Percentiles rank a stretch among this genome's conserved stretches.
Conservation (phyloP, 345 rosid species). For the Aegle marmelos region DNA sequence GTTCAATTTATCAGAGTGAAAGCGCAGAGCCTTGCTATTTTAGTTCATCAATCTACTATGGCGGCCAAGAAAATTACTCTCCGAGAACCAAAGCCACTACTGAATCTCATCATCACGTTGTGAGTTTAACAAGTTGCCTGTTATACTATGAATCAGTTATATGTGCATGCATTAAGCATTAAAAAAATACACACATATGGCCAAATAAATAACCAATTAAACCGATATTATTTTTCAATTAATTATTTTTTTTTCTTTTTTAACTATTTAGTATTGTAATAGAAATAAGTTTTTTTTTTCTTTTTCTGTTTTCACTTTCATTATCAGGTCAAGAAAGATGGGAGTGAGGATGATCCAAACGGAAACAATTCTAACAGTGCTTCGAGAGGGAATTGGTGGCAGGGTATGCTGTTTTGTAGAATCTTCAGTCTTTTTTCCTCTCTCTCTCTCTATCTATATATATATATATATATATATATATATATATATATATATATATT, state of each 20-base stretch:
- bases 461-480: too few species aligned
- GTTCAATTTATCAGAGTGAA: slow-evolving; percentile 49
- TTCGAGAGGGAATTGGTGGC: slow-evolving; percentile 97
- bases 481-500: background rate
- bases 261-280: background rate
- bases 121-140: slow-evolving; percentile 16
- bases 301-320: background rate
- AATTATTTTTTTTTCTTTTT: background rate
- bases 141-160: too few species aligned
- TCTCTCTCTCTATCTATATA: too few species aligned
- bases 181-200: background rate
- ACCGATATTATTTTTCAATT: background rate
- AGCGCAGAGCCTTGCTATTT: slow-evolving; percentile 60
- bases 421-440: background rate
- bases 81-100: slow-evolving; percentile 37
- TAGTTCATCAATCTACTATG: slow-evolving; percentile 91
- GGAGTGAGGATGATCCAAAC: slow-evolving; percentile 44
- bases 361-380: slow-evolving; percentile 55
- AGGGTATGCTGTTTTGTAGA: slow-evolving; percentile 43
- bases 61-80: slow-evolving; percentile 88
- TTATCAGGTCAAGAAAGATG: slow-evolving; percentile 60
- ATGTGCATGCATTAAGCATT: background rate
- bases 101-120: slow-evolving; percentile 38
- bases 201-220: background rate
- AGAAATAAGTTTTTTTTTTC: too few species aligned